Evolutionary conservation across 441 rosid genomes (phyloP).

Genomic region (Mallotus japonicus): DNA sequence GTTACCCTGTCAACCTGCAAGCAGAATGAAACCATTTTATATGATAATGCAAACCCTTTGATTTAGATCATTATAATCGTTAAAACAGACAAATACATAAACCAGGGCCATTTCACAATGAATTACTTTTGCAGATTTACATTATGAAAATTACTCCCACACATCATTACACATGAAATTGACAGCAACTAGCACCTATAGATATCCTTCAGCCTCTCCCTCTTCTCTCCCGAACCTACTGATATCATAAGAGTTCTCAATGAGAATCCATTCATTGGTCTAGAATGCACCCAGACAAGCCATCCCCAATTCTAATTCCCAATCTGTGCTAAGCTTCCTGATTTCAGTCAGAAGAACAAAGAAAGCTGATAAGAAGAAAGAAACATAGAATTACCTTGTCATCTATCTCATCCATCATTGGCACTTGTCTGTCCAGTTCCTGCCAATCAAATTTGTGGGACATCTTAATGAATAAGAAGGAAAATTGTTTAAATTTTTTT

Average conservation of each 20-base stretch:
- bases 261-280: not conserved
- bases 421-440: constrained; percentile 91
- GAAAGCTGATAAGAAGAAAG: constrained; percentile 12
- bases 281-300: not conserved
- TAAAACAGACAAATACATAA: not conserved
- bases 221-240: not conserved
- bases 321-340: not conserved
- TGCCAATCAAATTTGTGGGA: constrained; percentile 28
- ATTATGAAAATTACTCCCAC: not conserved
- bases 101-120: constrained; percentile 15
- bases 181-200: not conserved
- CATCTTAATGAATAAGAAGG: not conserved
- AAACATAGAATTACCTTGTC: constrained; percentile 46
- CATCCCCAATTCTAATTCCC: not conserved
- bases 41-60: not conserved
- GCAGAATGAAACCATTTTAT: constrained; percentile 13
- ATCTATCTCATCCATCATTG: constrained; percentile 95
- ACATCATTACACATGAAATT: too few species aligned
- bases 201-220: not conserved
- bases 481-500: not conserved
- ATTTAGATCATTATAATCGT: not conserved
- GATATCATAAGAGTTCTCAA: not conserved
- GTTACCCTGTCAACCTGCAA: constrained; percentile 86
- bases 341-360: not conserved
- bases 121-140: not conserved